Evolutionary conservation across 2,329 filamentous ascomycete species (phyloP).

Genomic region (Hypoxylon sp.): DNA sequence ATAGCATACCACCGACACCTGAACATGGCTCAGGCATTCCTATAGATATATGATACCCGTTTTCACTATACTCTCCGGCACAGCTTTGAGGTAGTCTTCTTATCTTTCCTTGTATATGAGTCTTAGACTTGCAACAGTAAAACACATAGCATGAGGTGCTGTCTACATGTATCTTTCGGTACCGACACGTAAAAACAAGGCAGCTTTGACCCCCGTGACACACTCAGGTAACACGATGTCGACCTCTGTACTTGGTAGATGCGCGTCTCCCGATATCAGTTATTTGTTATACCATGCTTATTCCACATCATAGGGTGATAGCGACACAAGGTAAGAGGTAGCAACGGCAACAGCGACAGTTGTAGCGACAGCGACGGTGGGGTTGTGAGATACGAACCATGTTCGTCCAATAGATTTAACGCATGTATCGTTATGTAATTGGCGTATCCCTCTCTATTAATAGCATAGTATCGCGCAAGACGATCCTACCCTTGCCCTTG

Average conservation of each 20-base stretch:
- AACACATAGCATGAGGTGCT: too few species aligned
- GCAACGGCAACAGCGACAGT: too few species aligned
- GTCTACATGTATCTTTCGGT: neutral
- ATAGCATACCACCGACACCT: neutral
- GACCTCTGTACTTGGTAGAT: neutral
- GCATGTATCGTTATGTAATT: neutral
- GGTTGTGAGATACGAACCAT: neutral
- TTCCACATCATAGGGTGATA: too few species aligned
- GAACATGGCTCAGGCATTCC: neutral
- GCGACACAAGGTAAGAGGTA: too few species aligned
- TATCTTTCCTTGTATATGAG: too few species aligned
- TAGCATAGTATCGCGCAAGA: constrained; percentile 28
- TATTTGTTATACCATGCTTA: too few species aligned
- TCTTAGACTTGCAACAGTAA: too few species aligned
- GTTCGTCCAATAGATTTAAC: neutral
- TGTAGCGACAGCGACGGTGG: neutral
- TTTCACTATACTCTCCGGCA: too few species aligned
- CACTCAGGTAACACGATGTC: too few species aligned
- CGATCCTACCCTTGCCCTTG: constrained; percentile 17
- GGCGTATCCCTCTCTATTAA: constrained; percentile 22
- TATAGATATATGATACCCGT: neutral
- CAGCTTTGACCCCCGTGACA: too few species aligned
- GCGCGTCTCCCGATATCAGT: neutral
- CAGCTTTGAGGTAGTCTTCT: neutral
- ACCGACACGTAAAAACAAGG: too few species aligned